Evolutionary conservation across 2,329 filamentous ascomycete genomes (phyloP).

Genomic region (Paracorniculantispora psalliotae): DNA sequence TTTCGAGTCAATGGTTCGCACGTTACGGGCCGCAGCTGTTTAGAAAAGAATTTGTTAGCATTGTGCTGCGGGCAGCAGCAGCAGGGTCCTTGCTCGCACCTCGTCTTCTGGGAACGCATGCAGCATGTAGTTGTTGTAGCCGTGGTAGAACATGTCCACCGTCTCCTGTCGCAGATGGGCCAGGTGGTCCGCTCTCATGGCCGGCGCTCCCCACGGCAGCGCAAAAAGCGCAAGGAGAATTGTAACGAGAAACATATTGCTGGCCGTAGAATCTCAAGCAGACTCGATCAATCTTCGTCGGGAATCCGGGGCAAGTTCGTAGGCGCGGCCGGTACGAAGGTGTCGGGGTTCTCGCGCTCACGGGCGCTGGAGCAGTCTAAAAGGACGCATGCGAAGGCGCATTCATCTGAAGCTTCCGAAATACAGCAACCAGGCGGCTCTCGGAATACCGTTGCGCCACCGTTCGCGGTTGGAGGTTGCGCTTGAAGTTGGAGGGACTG

Average conservation of each 20-base stretch:
- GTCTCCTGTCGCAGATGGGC: conserved; percentile 54
- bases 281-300: not conserved
- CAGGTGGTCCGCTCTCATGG: conserved; percentile 54
- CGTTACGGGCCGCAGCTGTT: conserved; percentile 73
- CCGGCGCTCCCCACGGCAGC: conserved; percentile 38
- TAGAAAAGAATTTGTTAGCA: conserved; percentile 13
- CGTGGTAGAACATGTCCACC: conserved; percentile 90
- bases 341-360: conserved; percentile 1
- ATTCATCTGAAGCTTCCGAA: not conserved
- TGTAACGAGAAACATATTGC: conserved; percentile 23
- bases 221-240: conserved; percentile 24
- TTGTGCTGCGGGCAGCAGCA: not conserved
- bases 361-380: conserved; percentile 1
- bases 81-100: conserved; percentile 38
- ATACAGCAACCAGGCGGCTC: not conserved
- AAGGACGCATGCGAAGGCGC: not conserved
- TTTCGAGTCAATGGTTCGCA: conserved; percentile 84
- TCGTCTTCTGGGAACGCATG: conserved; percentile 96
- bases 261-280: not conserved
- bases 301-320: not conserved
- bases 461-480: not conserved
- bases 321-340: not conserved
- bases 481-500: not conserved
- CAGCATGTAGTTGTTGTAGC: conserved; percentile 90
- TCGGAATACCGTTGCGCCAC: not conserved